These are phyloP conservation scores for Ilex asprella DNA, from an alignment of 257 asterid species.

Conservation along the genomic window DNA sequence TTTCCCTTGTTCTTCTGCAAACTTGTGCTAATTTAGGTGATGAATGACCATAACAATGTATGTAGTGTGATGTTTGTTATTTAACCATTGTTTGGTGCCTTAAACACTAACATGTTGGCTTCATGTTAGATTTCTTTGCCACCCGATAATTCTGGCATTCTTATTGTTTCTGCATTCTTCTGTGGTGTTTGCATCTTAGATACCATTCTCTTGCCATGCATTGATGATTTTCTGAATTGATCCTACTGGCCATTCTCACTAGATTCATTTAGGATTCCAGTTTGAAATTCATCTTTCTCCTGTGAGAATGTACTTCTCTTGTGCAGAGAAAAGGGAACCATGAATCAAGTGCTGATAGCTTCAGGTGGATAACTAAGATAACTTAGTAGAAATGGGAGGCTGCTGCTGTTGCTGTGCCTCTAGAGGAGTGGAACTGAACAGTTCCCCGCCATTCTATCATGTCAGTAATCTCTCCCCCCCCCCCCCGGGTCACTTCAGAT, in stretches of 20 bases:
- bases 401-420: conserved; percentile 76
- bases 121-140: too few relatives aligned
- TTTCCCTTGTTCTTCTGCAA: too few relatives aligned
- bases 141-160: too few relatives aligned
- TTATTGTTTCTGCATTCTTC: too few relatives aligned
- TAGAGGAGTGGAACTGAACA: conserved; percentile 27
- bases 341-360: conserved; percentile 39
- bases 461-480: conserved; percentile 36
- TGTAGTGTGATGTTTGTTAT: too few relatives aligned
- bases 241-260: background rate
- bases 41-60: too few relatives aligned
- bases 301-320: background rate
- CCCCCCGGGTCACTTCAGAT: conserved; percentile 3
- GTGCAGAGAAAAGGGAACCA: conserved; percentile 31
- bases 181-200: too few relatives aligned
- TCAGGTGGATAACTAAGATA: conserved; percentile 35
- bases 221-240: background rate
- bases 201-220: background rate
- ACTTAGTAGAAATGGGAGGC: conserved; percentile 56
- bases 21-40: too few relatives aligned
- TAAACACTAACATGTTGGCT: too few relatives aligned
- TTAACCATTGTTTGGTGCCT: too few relatives aligned
- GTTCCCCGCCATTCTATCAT: conserved; percentile 44
- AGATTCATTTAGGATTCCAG: background rate
- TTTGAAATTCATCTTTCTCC: background rate